phyloP scores from a whole-genome alignment of 164 flowering plant species.

The Echeveria elegans region DNA sequence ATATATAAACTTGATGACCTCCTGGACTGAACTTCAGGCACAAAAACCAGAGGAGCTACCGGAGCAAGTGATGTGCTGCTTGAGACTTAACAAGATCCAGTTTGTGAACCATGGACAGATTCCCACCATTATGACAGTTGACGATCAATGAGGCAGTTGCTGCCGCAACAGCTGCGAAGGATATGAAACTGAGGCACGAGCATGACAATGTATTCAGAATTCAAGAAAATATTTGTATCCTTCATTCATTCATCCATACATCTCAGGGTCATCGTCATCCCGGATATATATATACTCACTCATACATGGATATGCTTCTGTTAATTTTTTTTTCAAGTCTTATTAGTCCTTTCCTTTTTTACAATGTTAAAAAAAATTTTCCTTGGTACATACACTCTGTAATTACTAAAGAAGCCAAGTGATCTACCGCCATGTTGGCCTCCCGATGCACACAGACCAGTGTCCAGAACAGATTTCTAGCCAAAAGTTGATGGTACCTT shows the following conservation, averaged over 20 bases:
- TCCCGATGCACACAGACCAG: no score
- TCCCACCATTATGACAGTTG: slow-evolving; percentile 46
- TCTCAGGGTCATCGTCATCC: not conserved
- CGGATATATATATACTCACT: not conserved
- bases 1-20: slow-evolving; percentile 4
- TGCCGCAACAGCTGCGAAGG: not conserved
- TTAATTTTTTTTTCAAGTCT: no score
- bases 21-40: slow-evolving; percentile 51
- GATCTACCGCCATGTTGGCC: no score
- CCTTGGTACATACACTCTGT: no score
- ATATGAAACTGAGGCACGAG: not conserved
- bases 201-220: not conserved
- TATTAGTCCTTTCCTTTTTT: not conserved
- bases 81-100: slow-evolving; percentile 71
- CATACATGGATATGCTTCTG: not conserved
- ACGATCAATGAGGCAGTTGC: slow-evolving; percentile 13
- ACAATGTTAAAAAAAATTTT: not conserved
- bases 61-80: slow-evolving; percentile 71
- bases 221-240: not conserved
- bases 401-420: no score
- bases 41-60: slow-evolving; percentile 90
- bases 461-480: no score
- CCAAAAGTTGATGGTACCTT: no score
- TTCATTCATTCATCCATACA: not conserved
- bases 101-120: slow-evolving; percentile 76